These are phyloP conservation scores for Centella asiatica DNA, from an alignment of 129 eudicot genomes.

Conservation along the genomic window DNA sequence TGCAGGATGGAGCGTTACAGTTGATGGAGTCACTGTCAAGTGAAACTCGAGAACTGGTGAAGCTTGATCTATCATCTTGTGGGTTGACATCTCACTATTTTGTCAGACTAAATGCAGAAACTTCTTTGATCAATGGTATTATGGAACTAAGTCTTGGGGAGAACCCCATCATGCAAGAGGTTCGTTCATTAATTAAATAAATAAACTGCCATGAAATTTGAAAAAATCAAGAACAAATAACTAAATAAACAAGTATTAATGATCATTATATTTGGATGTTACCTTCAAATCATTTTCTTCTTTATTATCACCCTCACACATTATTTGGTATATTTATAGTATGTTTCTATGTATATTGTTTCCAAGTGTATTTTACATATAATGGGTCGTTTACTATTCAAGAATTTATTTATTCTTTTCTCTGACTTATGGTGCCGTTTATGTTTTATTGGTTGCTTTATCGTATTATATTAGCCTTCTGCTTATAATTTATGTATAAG, in stretches of 20 bases:
- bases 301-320: too few species aligned
- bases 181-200: conserved; percentile 5
- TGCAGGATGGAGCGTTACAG: conserved; percentile 74
- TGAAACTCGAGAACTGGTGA: conserved; percentile 51
- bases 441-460: too few species aligned
- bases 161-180: conserved; percentile 66
- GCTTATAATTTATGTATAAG: too few species aligned
- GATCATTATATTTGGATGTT: too few species aligned
- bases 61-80: conserved; percentile 78
- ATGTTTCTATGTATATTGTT: too few species aligned
- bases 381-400: too few species aligned
- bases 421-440: too few species aligned
- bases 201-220: background rate
- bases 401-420: too few species aligned
- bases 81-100: conserved; percentile 46
- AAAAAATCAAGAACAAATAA: background rate
- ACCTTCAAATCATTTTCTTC: too few species aligned
- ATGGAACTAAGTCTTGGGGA: conserved; percentile 66
- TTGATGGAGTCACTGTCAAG: conserved; percentile 58
- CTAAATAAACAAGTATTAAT: background rate
- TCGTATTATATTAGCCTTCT: too few species aligned
- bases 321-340: too few species aligned
- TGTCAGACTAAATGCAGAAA: conserved; percentile 29
- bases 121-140: conserved; percentile 36
- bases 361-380: too few species aligned